Evolutionary conservation across 164 flowering plant species (phyloP).

Genomic region (Nelumbo lutea): DNA sequence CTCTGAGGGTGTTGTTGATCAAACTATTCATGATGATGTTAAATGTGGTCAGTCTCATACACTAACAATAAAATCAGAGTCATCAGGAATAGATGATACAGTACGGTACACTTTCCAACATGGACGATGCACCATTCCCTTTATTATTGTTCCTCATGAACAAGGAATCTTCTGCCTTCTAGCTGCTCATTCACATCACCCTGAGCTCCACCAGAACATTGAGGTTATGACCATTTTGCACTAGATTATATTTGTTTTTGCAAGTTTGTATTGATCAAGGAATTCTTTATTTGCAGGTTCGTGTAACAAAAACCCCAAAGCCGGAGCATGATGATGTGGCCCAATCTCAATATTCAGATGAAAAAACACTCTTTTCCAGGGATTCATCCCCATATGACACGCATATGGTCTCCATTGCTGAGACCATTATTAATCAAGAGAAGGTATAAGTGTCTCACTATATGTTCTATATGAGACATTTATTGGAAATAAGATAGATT

Average conservation of each 20-base stretch:
- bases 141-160: constrained; percentile 39
- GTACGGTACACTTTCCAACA: constrained; percentile 37
- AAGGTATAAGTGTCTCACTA: constrained; percentile 18
- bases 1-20: constrained; percentile 49
- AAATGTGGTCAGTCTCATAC: constrained; percentile 39
- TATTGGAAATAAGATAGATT: no score
- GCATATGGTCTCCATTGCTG: constrained; percentile 11
- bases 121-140: constrained; percentile 54
- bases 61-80: constrained; percentile 35
- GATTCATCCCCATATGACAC: constrained; percentile 5
- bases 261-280: not conserved
- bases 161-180: constrained; percentile 38
- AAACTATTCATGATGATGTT: constrained; percentile 34
- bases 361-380: constrained; percentile 9
- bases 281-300: constrained; percentile 26
- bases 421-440: constrained; percentile 12
- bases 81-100: constrained; percentile 17
- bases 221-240: constrained; percentile 30
- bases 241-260: constrained; percentile 1
- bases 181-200: constrained; percentile 49
- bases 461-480: no score
- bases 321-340: constrained; percentile 11
- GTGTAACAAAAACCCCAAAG: constrained; percentile 21
- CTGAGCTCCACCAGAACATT: constrained; percentile 40
- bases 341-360: constrained; percentile 15